A percentile compares a stretch with the other conserved stretches of the same genome.
phyloP scores from a whole-genome alignment of 1,284 basidiomycete species.

The Xerocomus nothofagi region DNA sequence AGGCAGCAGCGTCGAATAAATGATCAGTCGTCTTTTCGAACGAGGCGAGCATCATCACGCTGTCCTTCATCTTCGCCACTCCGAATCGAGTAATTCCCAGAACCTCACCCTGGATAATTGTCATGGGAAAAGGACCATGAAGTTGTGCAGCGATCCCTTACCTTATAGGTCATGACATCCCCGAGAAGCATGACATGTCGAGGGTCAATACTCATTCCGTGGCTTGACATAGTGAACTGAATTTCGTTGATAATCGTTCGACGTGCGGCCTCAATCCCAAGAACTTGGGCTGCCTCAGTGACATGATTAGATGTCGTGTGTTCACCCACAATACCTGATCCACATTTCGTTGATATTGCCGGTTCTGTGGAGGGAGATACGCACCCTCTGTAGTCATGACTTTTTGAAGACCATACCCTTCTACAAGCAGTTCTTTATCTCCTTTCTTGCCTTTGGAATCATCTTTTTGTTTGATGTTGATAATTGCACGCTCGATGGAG shows the following conservation, averaged over 20 bases:
- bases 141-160: conserved; percentile 27
- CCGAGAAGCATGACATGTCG: conserved; percentile 98
- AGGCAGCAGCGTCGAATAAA: conserved; percentile 96
- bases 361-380: conserved; percentile 13
- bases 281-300: conserved; percentile 91
- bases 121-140: neutral
- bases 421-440: conserved; percentile 86
- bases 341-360: neutral
- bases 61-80: conserved; percentile 99
- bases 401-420: conserved; percentile 96
- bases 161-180: conserved; percentile 99
- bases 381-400: conserved; percentile 97
- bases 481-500: conserved; percentile 86
- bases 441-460: conserved; percentile 75
- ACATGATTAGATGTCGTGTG: conserved; percentile 96
- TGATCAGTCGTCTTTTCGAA: conserved; percentile 99
- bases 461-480: conserved; percentile 87
- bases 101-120: conserved; percentile 77
- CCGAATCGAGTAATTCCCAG: conserved; percentile 99
- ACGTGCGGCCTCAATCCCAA: conserved; percentile 97
- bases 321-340: conserved; percentile 84
- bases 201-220: conserved; percentile 99
- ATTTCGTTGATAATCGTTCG: conserved; percentile 97
- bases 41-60: conserved; percentile 97
- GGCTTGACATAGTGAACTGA: conserved; percentile 95